phyloP scores from a whole-genome alignment of 208 protist genomes.

The Leishmania gerbilli region DNA sequence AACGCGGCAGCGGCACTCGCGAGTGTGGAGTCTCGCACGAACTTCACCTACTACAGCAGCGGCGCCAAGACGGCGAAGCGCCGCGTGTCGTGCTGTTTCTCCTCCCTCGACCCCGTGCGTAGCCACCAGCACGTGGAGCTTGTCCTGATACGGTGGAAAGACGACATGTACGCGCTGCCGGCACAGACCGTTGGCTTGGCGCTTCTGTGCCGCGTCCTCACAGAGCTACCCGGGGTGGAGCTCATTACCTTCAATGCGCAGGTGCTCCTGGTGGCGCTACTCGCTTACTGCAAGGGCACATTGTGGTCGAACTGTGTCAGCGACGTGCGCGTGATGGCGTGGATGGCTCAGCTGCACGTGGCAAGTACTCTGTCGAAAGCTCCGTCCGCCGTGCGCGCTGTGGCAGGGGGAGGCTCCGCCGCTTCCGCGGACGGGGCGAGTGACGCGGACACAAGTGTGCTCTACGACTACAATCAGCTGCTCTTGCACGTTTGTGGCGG shows the following conservation, averaged over 20 bases:
- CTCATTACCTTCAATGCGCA: slow-evolving; percentile 89
- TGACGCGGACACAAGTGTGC: slow-evolving; percentile 24
- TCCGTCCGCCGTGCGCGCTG: background rate
- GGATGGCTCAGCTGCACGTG: slow-evolving; percentile 62
- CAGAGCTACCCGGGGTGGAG: slow-evolving; percentile 80
- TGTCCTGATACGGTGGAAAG: slow-evolving; percentile 75
- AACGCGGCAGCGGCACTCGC: background rate
- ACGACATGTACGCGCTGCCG: slow-evolving; percentile 65
- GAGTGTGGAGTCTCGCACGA: slow-evolving; percentile 26
- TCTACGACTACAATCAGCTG: slow-evolving; percentile 36
- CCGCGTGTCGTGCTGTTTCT: slow-evolving; percentile 27
- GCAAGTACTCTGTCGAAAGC: background rate
- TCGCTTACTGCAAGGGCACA: slow-evolving; percentile 51
- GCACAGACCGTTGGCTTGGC: slow-evolving; percentile 42
- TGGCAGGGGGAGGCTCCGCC: background rate
- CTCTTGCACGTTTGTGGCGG: slow-evolving; percentile 27
- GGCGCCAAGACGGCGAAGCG: slow-evolving; percentile 23
- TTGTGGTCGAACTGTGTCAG: slow-evolving; percentile 72
- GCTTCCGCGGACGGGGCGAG: background rate
- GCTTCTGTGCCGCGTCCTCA: slow-evolving; percentile 65
- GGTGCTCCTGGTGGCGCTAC: slow-evolving; percentile 59
- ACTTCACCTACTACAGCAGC: slow-evolving; percentile 31
- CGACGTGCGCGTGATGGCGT: slow-evolving; percentile 86
- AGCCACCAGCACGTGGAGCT: slow-evolving; percentile 47
- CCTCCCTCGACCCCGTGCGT: slow-evolving; percentile 26